These are phyloP conservation scores for Endoconidiophora laricicola DNA, from an alignment of 2,329 filamentous ascomycete genomes.

Conservation along the genomic window DNA sequence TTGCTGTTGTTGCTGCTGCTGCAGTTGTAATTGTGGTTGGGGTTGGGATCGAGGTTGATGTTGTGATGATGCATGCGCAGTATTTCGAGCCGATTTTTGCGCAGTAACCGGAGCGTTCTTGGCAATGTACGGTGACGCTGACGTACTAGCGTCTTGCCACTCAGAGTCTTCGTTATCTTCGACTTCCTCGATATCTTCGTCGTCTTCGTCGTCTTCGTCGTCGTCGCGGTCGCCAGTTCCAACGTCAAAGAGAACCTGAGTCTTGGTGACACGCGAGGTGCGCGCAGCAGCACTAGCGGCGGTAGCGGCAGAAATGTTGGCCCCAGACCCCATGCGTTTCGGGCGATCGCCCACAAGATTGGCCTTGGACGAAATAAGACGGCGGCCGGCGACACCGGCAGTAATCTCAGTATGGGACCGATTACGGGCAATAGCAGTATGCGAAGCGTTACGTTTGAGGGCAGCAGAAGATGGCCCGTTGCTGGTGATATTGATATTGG, in stretches of 20 bases:
- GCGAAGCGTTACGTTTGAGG: constrained; percentile 11
- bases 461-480: neutral
- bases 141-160: constrained; percentile 51
- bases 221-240: constrained; percentile 29
- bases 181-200: constrained; percentile 27
- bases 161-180: constrained; percentile 34
- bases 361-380: constrained; percentile 42
- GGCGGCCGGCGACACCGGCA: constrained; percentile 25
- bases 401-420: constrained; percentile 23
- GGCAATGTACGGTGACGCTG: constrained; percentile 37
- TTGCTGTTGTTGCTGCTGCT: too few relatives aligned
- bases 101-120: constrained; percentile 4
- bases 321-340: constrained; percentile 27
- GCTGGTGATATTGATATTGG: neutral
- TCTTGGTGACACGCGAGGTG: constrained; percentile 29
- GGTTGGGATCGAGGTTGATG: too few relatives aligned
- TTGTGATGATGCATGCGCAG: neutral
- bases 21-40: too few relatives aligned
- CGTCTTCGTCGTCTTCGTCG: constrained; percentile 31
- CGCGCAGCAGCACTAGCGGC: constrained; percentile 30
- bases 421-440: constrained; percentile 11
- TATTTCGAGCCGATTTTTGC: neutral
- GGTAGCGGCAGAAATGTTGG: constrained; percentile 5
- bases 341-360: constrained; percentile 34
- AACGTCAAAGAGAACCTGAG: constrained; percentile 46